Base-by-base conservation (phyloP, 805 yeast genomes). In the Dipodascus albidus region DNA sequence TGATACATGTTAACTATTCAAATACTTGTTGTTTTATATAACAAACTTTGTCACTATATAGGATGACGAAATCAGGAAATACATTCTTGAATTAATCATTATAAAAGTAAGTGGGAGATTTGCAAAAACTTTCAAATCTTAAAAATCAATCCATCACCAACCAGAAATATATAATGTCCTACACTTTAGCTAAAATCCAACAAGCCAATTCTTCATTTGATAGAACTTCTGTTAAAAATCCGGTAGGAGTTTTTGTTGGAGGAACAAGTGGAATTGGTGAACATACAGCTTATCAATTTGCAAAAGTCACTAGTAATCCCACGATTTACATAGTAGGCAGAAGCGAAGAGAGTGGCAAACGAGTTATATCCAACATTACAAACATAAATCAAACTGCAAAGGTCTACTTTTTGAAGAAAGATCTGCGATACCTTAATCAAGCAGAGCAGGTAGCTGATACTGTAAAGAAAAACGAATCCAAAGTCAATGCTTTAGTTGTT, bases 221-320 rank as follows among this genome's bases (percentile, higher is more conserved):
- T 19, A 47, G 22, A 22, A 20, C 49, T 47, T n/a, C n/a, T n/a
- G 49, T 23, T 4, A 47, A 19, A 6, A 33, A 20, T 21, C 54
- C 49, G 14, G 61, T 58, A 3, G 60, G 54, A 8, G 61, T 56
- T 3, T 53, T 59, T 33, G 49, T 58, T 11, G 62, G 62, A 11
- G 62, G 59, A 3, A 59, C 62, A 2, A 42, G 51, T 4, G 62
- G 62, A 21, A 59, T 59, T 23, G 61, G 61, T 22, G 61, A 59
- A 48, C 47, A 38, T 38, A 42, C 57, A 8, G 54, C 59, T 24
- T 59, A 58, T 48, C 24, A 31, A n/a, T 55, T 53, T 38, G 62
- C 59, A 9, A 27, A 42, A 21, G 49, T 53, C 35, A 51, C 55
- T 17, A 52, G 41, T 20, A n/a, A 24, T 22, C 62, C 62, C 20